These are phyloP conservation scores for Zymoseptoria ardabiliae DNA, from an alignment of 2,329 filamentous ascomycete genomes.

Conservation along the genomic window DNA sequence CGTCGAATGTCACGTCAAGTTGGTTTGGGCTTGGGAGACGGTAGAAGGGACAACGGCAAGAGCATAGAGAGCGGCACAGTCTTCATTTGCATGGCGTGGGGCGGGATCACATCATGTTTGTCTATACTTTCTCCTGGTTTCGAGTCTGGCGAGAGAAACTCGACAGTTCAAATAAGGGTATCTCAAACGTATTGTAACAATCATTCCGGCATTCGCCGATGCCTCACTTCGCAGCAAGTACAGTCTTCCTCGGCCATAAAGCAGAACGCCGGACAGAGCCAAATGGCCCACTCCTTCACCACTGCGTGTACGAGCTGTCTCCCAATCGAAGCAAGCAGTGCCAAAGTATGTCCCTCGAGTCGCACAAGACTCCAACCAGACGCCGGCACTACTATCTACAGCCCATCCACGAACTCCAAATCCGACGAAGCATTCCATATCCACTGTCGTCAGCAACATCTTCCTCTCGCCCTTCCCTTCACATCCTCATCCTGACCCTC, in stretches of 20 bases:
- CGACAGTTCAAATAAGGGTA: no score
- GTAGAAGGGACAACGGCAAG: conserved; percentile 2
- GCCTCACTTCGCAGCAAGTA: no score
- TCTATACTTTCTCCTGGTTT: no score
- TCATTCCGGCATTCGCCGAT: no score
- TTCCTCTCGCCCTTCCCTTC: conserved; percentile 17
- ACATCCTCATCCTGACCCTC: conserved; percentile 20
- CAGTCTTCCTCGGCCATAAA: no score
- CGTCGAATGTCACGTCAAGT: conserved; percentile 33
- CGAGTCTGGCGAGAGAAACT: no score
- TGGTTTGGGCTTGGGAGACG: conserved; percentile 42
- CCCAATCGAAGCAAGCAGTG: no score
- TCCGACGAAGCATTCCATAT: not conserved
- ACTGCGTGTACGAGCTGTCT: no score
- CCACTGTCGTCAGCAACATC: conserved; percentile 21
- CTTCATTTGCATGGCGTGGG: conserved; percentile 9
- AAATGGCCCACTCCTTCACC: no score
- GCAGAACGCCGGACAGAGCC: no score
- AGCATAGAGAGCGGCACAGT: conserved; percentile 1
- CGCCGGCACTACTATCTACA: not conserved
- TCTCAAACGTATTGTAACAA: no score
- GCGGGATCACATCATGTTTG: no score
- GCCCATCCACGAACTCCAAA: not conserved
- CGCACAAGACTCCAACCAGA: not conserved
- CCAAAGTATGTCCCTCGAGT: not conserved